Percentiles rank a stretch among this genome's conserved stretches.
Conservation (phyloP, 108 stramenopile genomes). For the Ochromonas danica region DNA sequence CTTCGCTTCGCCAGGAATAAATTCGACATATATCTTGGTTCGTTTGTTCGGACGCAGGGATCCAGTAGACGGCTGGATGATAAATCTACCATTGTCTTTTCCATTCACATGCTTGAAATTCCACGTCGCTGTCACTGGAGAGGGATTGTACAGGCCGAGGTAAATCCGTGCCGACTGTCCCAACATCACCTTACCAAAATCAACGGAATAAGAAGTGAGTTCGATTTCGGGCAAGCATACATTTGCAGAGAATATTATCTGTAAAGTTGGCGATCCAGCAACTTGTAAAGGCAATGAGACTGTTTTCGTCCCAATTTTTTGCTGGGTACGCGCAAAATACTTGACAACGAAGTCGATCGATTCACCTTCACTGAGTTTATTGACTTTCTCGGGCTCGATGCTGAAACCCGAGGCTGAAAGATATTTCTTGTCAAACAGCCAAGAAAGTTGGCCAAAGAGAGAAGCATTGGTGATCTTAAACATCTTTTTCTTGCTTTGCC, state of each 20-base stretch:
- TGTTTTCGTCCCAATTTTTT: constrained; percentile 44
- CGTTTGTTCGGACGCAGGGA: constrained; percentile 41
- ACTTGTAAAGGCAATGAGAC: constrained; percentile 48
- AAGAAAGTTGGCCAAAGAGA: constrained; percentile 38
- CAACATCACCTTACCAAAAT: constrained; percentile 54
- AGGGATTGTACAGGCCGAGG: constrained; percentile 43
- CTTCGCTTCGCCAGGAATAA: constrained; percentile 55
- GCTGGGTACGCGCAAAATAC: constrained; percentile 53
- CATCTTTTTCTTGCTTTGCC: constrained; percentile 48
- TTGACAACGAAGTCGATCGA: constrained; percentile 53
- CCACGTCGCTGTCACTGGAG: constrained; percentile 44
- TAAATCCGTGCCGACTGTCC: constrained; percentile 41
- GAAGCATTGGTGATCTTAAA: constrained; percentile 55
- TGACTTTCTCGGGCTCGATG: constrained; percentile 63
- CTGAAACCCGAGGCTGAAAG: constrained; percentile 56
- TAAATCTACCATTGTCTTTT: constrained; percentile 52
- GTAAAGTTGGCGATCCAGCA: constrained; percentile 54
- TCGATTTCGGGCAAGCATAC: constrained; percentile 54
- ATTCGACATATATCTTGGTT: constrained; percentile 56
- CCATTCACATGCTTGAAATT: constrained; percentile 30
- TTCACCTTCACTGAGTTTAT: constrained; percentile 50
- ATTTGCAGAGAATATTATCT: constrained; percentile 49
- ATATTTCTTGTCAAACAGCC: constrained; percentile 57
- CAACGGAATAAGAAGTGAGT: constrained; percentile 38
- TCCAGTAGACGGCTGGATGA: constrained; percentile 44